Conservation (phyloP, 257 asterid species). For the Fraxinus americana region DNA sequence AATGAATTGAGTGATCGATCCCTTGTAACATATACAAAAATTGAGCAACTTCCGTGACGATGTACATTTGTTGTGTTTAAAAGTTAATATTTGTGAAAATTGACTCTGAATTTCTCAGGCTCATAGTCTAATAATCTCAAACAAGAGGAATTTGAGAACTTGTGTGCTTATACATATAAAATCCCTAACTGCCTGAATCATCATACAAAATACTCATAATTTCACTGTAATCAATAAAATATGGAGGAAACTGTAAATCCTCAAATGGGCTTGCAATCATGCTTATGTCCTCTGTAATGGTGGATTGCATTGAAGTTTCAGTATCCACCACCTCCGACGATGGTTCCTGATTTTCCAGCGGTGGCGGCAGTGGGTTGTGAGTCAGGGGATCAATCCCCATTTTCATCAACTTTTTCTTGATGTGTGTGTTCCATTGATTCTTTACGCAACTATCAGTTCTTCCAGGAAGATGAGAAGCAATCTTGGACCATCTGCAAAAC, state of each 20-base stretch:
- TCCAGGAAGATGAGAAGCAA: conserved; percentile 94
- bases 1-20: no score
- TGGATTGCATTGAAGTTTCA: conserved; percentile 34
- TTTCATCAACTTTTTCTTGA: conserved; percentile 77
- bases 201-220: conserved; percentile 63
- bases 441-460: conserved; percentile 92
- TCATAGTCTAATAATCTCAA: no score
- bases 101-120: background rate
- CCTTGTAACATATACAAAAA: no score
- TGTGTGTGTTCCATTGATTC: conserved; percentile 94
- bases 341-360: background rate
- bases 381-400: conserved; percentile 89
- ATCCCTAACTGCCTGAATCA: conserved; percentile 38
- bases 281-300: conserved; percentile 22
- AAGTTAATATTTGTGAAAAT: background rate
- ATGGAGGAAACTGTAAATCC: conserved; percentile 29
- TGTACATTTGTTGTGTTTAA: background rate
- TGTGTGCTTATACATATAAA: background rate
- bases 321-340: background rate
- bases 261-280: conserved; percentile 15
- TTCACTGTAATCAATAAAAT: conserved; percentile 34
- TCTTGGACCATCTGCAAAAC: conserved; percentile 79
- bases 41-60: no score
- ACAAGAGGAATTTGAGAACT: background rate
- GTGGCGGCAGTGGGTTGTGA: conserved; percentile 66